Evolutionary conservation across 768 basidiomycete genomes (phyloP), one percentile per base, ranked within the genome.

Genomic region (Pleurotus tuber-regium): DNA sequence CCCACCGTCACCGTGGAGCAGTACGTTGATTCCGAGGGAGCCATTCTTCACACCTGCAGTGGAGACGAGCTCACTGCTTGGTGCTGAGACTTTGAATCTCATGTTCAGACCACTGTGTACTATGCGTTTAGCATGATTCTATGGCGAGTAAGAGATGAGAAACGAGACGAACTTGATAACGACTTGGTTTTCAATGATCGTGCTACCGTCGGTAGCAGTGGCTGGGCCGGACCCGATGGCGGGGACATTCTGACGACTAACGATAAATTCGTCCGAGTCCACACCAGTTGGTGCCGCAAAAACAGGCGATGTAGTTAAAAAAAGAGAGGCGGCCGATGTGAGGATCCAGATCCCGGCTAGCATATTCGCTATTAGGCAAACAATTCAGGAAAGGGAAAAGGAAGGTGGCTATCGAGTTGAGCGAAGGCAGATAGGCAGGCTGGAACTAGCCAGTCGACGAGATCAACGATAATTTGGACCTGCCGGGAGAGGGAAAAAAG

Each of bases 1-100:
- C 19, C 59, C 58, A 11, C 59, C 59, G 33, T 61, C 59, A 21
- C 59, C 58, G 43, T 61, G 57, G 51, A 61, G 59, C 10, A 48
- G 31, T 14, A 54, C 38, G 24, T 51, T 50, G 26, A 54, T 42
- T 14, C 53, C 53, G 9, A 54, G 29, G 16, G 48, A 43, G 8
- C 50, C 50, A 23, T 44, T 44, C 6, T 21, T 35, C 18, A n/a
- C 39, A 3, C 33, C 53, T 42, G 26, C 53, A 12, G 35, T 21
- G n/a, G 49, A 51, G 10, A 51, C 40, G 39, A 54, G 40, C 26
- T 41, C 53, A n/a, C 16, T 36, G 28, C 11, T 40, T n/a, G 53
- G 53, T 19, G 50, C 53, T n/a, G 53, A 54, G n/a, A 54, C 39
- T 26, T 54, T 54, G 50, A 54, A 54, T 6, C 53, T 26, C 25